Percentiles rank a stretch among this genome's conserved stretches.
Evolutionary conservation across 148 eudicot genomes (phyloP).

Genomic region (Beta vulgaris): DNA sequence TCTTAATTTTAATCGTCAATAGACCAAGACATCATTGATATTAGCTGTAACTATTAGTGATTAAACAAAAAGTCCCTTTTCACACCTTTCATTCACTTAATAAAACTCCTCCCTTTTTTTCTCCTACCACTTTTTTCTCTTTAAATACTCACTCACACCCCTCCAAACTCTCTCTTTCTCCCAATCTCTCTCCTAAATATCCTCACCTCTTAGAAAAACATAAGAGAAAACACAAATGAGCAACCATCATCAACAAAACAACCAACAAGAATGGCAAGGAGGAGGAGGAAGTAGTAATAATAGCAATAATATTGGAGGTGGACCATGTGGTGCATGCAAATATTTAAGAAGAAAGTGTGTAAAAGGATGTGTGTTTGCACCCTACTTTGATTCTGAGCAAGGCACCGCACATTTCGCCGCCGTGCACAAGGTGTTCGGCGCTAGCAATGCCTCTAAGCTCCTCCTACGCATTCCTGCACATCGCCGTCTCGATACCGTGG

Average conservation of each 20-base stretch:
- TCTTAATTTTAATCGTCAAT: too few relatives aligned
- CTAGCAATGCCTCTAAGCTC: constrained; percentile 71
- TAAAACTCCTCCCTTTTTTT: background rate
- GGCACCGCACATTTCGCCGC: constrained; percentile 77
- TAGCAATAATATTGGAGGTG: constrained; percentile 18
- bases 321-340: constrained; percentile 89
- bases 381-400: constrained; percentile 68
- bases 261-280: too few relatives aligned
- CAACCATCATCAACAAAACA: constrained; percentile 17
- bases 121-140: constrained; percentile 8
- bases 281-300: background rate
- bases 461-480: constrained; percentile 55
- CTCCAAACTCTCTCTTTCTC: constrained; percentile 11
- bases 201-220: background rate
- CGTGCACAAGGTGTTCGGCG: constrained; percentile 72
- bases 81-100: background rate
- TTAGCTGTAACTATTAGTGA: background rate
- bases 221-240: constrained; percentile 6
- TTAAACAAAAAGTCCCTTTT: constrained; percentile 9
- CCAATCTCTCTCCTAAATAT: constrained; percentile 14
- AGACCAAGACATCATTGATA: too few relatives aligned
- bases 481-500: constrained; percentile 64
- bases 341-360: constrained; percentile 70
- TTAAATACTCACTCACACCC: constrained; percentile 25
- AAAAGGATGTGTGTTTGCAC: constrained; percentile 64